Conservation (phyloP, 768 basidiomycete species). For the Trametes cubensis region DNA sequence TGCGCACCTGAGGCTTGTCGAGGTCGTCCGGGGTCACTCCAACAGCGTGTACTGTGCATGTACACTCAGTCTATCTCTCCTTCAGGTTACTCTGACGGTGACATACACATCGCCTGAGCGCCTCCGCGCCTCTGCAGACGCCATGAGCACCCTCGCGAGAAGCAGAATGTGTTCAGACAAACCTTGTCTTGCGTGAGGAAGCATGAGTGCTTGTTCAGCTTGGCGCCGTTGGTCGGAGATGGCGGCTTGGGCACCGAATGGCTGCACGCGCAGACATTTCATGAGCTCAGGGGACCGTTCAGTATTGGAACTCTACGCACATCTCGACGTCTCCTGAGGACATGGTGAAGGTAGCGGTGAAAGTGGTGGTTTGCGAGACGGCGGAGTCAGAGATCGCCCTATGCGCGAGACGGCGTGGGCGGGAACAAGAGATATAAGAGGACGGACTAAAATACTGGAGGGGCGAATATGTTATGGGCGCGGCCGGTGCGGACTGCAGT, state of each 20-base stretch:
- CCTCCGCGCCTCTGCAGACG: slow-evolving; percentile 58
- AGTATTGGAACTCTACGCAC: slow-evolving; percentile 44
- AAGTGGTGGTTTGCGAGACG: slow-evolving; percentile 2
- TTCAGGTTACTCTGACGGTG: neutral
- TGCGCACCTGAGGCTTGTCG: slow-evolving; percentile 74
- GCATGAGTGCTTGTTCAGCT: slow-evolving; percentile 75
- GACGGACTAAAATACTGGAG: slow-evolving; percentile 4
- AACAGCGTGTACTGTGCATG: slow-evolving; percentile 68
- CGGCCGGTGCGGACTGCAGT: no score
- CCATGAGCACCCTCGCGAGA: no score
- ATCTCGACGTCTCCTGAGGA: slow-evolving; percentile 58
- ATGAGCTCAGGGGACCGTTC: slow-evolving; percentile 29
- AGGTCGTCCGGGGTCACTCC: slow-evolving; percentile 80
- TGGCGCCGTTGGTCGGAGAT: slow-evolving; percentile 37
- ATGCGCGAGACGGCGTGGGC: neutral
- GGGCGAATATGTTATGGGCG: neutral
- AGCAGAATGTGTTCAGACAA: neutral
- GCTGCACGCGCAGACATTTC: slow-evolving; percentile 35
- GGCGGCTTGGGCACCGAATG: slow-evolving; percentile 45
- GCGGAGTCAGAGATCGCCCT: neutral
- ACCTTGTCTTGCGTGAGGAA: slow-evolving; percentile 81
- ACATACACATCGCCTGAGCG: slow-evolving; percentile 85
- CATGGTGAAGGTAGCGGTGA: slow-evolving; percentile 40
- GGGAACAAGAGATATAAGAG: neutral
- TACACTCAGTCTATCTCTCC: neutral